phyloP scores from a whole-genome alignment of 2,329 filamentous ascomycete genomes.

The Colletotrichum gloeosporioides region DNA sequence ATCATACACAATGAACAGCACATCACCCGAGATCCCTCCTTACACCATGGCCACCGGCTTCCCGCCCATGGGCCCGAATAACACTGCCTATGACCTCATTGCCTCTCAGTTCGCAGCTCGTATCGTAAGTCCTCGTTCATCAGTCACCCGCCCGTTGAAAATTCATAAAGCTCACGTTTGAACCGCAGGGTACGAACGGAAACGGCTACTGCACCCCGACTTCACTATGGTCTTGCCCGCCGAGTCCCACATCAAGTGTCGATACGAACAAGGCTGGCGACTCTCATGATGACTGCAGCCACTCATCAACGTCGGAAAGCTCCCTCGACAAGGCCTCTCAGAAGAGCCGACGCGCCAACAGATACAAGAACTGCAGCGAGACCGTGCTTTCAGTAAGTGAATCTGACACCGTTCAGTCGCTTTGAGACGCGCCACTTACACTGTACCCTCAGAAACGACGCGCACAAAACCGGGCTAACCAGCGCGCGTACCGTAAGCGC shows the following conservation, averaged over 20 bases:
- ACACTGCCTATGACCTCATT: slow-evolving; percentile 11
- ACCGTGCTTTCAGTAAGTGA: slow-evolving; percentile 16
- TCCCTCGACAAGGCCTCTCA: not conserved
- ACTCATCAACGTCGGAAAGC: slow-evolving; percentile 4
- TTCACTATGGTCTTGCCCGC: slow-evolving; percentile 13
- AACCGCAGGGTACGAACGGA: not conserved
- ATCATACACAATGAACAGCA: not conserved
- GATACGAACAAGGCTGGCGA: slow-evolving; percentile 11
- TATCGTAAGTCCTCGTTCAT: not conserved
- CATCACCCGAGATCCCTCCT: not conserved
- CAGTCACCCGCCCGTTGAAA: not conserved
- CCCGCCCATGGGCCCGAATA: not conserved
- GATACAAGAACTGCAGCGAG: slow-evolving; percentile 24
- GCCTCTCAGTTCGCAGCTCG: slow-evolving; percentile 16
- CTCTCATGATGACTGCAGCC: slow-evolving; percentile 2
- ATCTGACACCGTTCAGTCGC: not conserved
- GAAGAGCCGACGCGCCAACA: slow-evolving; percentile 13
- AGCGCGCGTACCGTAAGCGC: slow-evolving; percentile 19
- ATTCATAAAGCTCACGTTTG: not conserved
- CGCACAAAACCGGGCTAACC: slow-evolving; percentile 19
- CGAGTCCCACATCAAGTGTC: slow-evolving; percentile 16
- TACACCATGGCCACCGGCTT: slow-evolving; percentile 1
- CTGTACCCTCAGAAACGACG: slow-evolving; percentile 3
- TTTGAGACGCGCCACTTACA: not conserved
- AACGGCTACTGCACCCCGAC: slow-evolving; percentile 13